Base-by-base conservation (phyloP, 2,329 filamentous ascomycete genomes). In the Paraconiothyrium sp. region DNA sequence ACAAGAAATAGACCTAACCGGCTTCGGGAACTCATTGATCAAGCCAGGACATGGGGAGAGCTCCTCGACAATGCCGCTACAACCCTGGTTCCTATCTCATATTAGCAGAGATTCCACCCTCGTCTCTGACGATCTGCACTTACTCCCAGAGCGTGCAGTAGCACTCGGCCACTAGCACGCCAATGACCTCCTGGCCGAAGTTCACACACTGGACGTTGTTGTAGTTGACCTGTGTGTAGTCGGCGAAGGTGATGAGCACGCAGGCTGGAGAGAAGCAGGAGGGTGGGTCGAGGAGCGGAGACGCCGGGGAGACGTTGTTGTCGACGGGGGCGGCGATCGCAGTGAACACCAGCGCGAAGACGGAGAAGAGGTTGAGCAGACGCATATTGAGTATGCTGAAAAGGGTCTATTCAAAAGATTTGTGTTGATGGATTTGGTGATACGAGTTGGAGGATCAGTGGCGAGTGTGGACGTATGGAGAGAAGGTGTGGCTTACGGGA, bases 171-270 rank as follows among this genome's bases (percentile, higher is more conserved):
- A 54, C 35, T 6, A 54, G 22, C 10, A 54, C 37, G 24, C 50
- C 50, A 14, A 41, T 22, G 10, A 43, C 37, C 35, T 43, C 37
- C 37, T 43, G 30, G 20, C 24, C 22, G 13, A 13, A 6, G 35
- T 43, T 20, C 5, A 16, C 6, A 22, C 50, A 54, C 4, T 41
- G 7, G 13, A 43, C 22, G 24, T 54, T 54, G 35, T 54, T 43
- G 22, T 32, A 13, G 14, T 43, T 11, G 35, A 30, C 2, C 37
- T 54, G 50, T 13, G 20, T 27, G 30, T 3, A 11, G 37, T 54
- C 37, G 20, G 22, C 24, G 50, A n/a, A 54, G 2, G 50, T 43
- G 50, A 54, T 10, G 37, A 54, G 50, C 11, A 43, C 7, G 37
- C 37, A 54, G 14, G n/a, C 5, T 2, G n/a, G 49, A 3, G 32